phyloP scores from a whole-genome alignment of 139 green algal species.

The Ettlia oleoabundans region DNA sequence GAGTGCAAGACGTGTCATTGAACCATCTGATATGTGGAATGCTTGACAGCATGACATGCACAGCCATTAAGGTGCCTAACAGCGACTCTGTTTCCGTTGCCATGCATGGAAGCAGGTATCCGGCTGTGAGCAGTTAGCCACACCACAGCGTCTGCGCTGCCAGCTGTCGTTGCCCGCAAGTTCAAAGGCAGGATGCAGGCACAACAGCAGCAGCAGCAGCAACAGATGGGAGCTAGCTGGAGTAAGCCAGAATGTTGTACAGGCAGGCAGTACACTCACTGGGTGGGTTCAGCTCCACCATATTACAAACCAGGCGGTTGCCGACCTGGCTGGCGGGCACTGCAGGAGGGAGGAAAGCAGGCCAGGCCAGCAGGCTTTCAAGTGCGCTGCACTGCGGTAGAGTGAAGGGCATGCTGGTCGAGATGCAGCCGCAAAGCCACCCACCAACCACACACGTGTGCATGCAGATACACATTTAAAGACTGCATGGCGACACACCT shows the following conservation, averaged over 20 bases:
- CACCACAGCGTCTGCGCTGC: no score
- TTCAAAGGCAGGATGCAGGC: no score
- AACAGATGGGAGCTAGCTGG: background rate
- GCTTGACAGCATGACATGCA: background rate
- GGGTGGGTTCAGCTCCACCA: constrained; percentile 22
- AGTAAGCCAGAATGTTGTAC: no score
- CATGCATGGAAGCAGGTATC: no score
- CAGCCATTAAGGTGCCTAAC: background rate
- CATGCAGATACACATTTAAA: no score
- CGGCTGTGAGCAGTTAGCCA: no score
- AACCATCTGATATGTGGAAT: background rate
- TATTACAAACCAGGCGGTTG: constrained; percentile 13
- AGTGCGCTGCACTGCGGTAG: no score
- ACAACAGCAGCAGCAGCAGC: background rate
- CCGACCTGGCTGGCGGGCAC: constrained; percentile 26
- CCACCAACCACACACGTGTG: no score
- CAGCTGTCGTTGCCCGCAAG: no score
- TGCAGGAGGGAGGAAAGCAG: constrained; percentile 7
- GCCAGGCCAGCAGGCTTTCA: background rate
- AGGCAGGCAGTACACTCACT: constrained; percentile 6
- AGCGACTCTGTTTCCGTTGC: no score
- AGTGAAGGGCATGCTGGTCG: no score
- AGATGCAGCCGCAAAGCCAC: no score
- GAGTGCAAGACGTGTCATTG: background rate
- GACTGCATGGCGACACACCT: background rate